These are phyloP conservation scores for Gnomoniopsis sp. DNA, from an alignment of 2,329 filamentous ascomycete species.

Conservation along the genomic window DNA sequence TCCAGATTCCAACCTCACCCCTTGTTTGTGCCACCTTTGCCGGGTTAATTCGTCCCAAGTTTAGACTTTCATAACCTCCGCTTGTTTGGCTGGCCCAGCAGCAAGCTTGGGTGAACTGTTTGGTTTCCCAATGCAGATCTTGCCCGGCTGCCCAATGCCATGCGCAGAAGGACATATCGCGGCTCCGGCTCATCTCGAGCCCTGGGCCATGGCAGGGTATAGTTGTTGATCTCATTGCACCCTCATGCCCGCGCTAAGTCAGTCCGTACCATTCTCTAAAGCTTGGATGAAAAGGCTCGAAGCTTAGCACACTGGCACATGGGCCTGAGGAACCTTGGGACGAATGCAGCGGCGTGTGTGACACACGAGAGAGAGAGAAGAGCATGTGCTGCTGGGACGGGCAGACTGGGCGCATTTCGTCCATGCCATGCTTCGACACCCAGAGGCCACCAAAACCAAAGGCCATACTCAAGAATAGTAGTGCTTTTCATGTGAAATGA, in stretches of 20 bases:
- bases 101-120: neutral
- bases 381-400: no score
- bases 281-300: no score
- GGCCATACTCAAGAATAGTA: no score
- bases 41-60: conserved; percentile 2
- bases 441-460: no score
- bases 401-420: no score
- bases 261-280: no score
- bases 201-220: neutral
- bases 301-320: no score
- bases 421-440: no score
- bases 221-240: neutral
- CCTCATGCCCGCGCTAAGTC: neutral
- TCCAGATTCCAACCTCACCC: neutral
- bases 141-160: neutral
- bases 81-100: neutral
- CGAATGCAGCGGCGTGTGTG: no score
- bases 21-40: neutral
- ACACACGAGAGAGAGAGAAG: no score
- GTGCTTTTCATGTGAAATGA: no score
- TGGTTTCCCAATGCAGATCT: neutral
- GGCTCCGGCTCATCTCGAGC: neutral
- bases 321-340: no score
- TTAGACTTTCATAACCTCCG: neutral
- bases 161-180: neutral